Evolutionary conservation across 768 basidiomycete species (phyloP).

Genomic region (Amanita polypyramis): DNA sequence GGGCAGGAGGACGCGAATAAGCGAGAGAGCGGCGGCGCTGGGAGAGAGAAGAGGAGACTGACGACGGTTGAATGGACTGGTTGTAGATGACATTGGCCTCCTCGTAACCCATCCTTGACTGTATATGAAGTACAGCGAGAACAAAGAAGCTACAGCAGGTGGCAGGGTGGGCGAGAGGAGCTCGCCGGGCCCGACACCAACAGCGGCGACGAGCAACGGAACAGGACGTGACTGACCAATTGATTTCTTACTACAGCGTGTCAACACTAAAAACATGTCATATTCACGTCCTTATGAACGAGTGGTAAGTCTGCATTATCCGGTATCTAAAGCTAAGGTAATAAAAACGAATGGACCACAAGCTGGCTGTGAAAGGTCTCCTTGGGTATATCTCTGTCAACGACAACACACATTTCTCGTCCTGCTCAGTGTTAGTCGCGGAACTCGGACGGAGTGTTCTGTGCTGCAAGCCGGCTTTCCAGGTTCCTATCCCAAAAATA

Average conservation of each 20-base stretch:
- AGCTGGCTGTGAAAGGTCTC: conserved; percentile 8
- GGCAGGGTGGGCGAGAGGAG: not conserved
- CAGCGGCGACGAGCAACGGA: not conserved
- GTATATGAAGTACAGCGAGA: conserved; percentile 1
- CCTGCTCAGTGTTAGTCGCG: conserved; percentile 37
- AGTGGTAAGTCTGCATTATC: conserved; percentile 24
- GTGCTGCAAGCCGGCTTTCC: conserved; percentile 85
- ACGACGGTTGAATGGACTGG: conserved; percentile 17
- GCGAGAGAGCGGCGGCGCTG: conserved; percentile 62
- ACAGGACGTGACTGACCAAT: not conserved
- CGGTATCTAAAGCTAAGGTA: conserved; percentile 14
- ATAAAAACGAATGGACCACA: conserved; percentile 7
- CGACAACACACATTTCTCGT: not conserved
- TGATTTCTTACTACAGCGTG: not conserved
- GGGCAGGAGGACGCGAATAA: conserved; percentile 53
- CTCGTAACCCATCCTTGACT: conserved; percentile 4
- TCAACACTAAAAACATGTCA: conserved; percentile 3
- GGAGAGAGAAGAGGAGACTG: conserved; percentile 18
- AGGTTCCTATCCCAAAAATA: conserved; percentile 46
- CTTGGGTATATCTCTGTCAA: conserved; percentile 4
- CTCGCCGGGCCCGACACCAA: conserved; percentile 3
- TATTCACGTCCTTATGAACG: conserved; percentile 18
- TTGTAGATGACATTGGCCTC: conserved; percentile 29
- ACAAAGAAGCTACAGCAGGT: not conserved
- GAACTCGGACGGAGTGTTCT: conserved; percentile 77